Conservation (phyloP, 2,329 filamentous ascomycete species). For the Fusarium temperatum region DNA sequence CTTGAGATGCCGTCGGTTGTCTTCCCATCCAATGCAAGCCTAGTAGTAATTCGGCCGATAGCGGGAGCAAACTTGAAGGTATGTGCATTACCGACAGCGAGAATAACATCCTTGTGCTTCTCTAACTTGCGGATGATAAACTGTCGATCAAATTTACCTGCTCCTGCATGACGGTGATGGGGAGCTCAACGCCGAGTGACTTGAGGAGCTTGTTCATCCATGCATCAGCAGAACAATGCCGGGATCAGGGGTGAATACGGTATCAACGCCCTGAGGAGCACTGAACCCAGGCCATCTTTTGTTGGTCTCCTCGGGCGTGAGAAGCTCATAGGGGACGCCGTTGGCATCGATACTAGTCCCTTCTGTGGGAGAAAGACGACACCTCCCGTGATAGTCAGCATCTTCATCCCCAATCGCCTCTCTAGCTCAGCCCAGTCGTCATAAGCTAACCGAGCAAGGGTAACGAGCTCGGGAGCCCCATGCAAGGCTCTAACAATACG, state of each 20-base stretch:
- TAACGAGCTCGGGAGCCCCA: conserved; percentile 21
- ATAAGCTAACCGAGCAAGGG: conserved; percentile 26
- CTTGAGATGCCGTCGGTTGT: conserved; percentile 31
- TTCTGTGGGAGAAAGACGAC: conserved; percentile 26
- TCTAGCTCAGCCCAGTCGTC: conserved; percentile 25
- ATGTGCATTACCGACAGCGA: not conserved
- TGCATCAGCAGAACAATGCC: conserved; percentile 11
- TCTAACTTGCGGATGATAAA: not conserved
- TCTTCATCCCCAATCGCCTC: not conserved
- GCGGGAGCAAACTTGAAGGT: not conserved
- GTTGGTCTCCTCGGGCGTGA: no score
- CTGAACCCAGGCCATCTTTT: not conserved
- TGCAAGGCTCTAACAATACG: conserved; percentile 31
- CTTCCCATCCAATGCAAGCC: not conserved
- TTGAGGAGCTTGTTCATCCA: not conserved
- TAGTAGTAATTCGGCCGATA: not conserved
- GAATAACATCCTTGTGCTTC: not conserved
- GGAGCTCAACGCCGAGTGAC: not conserved
- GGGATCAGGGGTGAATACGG: conserved; percentile 29
- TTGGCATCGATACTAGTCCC: not conserved
- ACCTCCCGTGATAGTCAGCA: conserved; percentile 27
- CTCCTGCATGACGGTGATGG: not conserved
- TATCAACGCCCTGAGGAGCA: conserved; percentile 3
- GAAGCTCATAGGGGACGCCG: no score
- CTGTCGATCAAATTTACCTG: conserved; percentile 9